Evolutionary conservation across 306 rosid species (phyloP).

Genomic region (Vigna angularis): DNA sequence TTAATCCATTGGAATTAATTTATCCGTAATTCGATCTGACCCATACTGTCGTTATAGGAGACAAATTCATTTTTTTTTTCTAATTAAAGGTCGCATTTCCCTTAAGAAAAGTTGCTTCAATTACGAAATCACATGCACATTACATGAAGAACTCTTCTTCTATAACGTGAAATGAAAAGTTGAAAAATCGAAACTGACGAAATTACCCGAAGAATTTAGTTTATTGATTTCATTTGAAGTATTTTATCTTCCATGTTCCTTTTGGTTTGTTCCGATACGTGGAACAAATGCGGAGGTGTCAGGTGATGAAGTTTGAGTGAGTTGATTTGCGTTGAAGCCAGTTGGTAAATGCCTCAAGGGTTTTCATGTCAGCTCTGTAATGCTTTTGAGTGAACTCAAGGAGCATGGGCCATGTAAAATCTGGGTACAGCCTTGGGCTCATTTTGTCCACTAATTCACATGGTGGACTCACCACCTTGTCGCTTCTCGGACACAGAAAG

Average conservation of each 20-base stretch:
- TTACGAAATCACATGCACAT: conserved; percentile 35
- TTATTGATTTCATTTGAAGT: conserved; percentile 56
- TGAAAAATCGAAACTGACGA: conserved; percentile 48
- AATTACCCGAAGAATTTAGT: conserved; percentile 48
- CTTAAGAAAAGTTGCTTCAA: conserved; percentile 39
- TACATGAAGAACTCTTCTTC: conserved; percentile 40
- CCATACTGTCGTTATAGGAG: neutral
- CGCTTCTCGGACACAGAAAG: conserved; percentile 87
- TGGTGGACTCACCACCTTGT: conserved; percentile 90
- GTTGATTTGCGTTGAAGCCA: conserved; percentile 63
- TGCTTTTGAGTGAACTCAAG: conserved; percentile 89
- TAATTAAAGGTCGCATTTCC: conserved; percentile 25
- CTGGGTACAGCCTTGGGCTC: conserved; percentile 78
- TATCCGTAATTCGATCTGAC: neutral
- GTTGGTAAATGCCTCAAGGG: conserved; percentile 75
- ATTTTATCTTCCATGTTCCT: conserved; percentile 40
- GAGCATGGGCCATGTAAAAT: conserved; percentile 95
- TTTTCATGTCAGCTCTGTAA: conserved; percentile 92
- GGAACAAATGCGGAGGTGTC: conserved; percentile 33
- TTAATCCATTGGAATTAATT: conserved; percentile 12
- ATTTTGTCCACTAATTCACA: conserved; percentile 67
- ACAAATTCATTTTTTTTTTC: neutral
- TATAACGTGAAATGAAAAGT: conserved; percentile 46
- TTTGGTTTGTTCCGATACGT: neutral
- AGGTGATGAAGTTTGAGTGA: conserved; percentile 36